These are phyloP conservation scores for Eimeria zaria DNA, from an alignment of 169 alveolate species.

Conservation along the genomic window DNA sequence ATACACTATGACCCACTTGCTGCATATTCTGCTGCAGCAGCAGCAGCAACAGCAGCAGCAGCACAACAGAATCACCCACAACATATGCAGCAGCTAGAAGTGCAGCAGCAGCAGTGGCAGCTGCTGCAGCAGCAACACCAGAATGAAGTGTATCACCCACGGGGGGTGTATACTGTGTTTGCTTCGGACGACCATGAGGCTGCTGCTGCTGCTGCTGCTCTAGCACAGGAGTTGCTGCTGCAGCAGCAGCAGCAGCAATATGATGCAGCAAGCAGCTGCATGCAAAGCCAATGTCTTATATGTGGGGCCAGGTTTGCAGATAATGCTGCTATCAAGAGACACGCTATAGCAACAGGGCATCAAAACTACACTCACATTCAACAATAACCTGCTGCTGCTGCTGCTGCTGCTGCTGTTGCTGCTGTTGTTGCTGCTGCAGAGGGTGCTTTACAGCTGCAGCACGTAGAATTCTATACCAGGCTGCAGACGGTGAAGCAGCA, in stretches of 20 bases:
- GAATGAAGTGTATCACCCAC: no score
- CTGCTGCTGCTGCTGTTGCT: not conserved
- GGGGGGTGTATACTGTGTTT: no score
- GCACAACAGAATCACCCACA: no score
- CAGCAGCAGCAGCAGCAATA: not conserved
- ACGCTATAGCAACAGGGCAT: conserved; percentile 46
- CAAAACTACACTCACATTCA: not conserved
- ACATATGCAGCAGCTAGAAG: no score
- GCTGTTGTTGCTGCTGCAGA: not conserved
- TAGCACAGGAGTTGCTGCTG: conserved; percentile 13
- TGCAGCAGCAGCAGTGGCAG: conserved; percentile 17
- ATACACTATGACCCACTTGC: no score
- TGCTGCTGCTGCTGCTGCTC: not conserved
- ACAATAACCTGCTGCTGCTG: not conserved
- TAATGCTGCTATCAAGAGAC: not conserved
- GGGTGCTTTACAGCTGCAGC: not conserved
- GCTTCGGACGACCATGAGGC: no score
- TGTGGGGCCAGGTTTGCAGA: conserved; percentile 6
- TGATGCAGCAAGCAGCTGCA: not conserved
- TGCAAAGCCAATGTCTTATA: conserved; percentile 33
- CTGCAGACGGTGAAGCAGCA: not conserved
- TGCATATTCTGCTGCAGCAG: no score
- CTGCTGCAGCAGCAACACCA: no score
- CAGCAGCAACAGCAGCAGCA: no score
- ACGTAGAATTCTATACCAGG: not conserved